Percentiles rank a stretch among this genome's conserved stretches.
Evolutionary conservation across 768 basidiomycete genomes (phyloP).

Genomic region (Hydnum rufescens): DNA sequence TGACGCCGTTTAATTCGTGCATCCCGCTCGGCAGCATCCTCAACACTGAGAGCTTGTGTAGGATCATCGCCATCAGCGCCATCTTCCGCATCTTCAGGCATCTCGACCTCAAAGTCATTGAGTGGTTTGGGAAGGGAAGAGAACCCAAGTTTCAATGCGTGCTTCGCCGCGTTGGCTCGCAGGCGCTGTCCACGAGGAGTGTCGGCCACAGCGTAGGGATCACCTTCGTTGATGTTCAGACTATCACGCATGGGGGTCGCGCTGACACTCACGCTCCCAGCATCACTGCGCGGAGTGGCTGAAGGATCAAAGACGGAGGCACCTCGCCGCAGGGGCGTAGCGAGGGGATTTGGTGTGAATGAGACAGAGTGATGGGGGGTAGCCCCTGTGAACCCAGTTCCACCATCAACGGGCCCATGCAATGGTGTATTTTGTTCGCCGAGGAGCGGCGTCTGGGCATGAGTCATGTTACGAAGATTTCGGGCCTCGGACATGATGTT

Average conservation of each 20-base stretch:
- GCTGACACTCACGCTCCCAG: conserved; percentile 23
- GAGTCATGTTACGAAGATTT: conserved; percentile 86
- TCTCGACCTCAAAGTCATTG: conserved; percentile 90
- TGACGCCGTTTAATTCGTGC: conserved; percentile 39
- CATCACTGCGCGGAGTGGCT: conserved; percentile 24
- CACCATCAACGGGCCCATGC: conserved; percentile 48
- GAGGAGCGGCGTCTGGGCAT: conserved; percentile 79
- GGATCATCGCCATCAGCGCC: conserved; percentile 19
- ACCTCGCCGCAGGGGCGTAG: conserved; percentile 46
- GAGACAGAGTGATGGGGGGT: conserved; percentile 82
- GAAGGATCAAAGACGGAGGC: conserved; percentile 22
- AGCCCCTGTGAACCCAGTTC: conserved; percentile 86
- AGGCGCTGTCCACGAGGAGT: conserved; percentile 64
- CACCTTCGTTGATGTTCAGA: conserved; percentile 66
- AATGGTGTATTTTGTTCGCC: conserved; percentile 97
- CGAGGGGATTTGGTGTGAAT: conserved; percentile 91
- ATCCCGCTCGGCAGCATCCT: conserved; percentile 89
- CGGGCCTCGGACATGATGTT: conserved; percentile 87
- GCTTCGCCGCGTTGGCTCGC: conserved; percentile 43
- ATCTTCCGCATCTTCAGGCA: conserved; percentile 68
- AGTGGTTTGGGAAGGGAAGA: conserved; percentile 74
- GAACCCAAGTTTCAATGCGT: conserved; percentile 65
- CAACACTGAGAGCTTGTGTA: conserved; percentile 30
- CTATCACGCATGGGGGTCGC: conserved; percentile 87
- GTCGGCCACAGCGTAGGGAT: conserved; percentile 23